A percentile compares a stretch with the other conserved stretches of the same genome.
Evolutionary conservation across 2,329 filamentous ascomycete species (phyloP).

Genomic region (Colletotrichum lupini): DNA sequence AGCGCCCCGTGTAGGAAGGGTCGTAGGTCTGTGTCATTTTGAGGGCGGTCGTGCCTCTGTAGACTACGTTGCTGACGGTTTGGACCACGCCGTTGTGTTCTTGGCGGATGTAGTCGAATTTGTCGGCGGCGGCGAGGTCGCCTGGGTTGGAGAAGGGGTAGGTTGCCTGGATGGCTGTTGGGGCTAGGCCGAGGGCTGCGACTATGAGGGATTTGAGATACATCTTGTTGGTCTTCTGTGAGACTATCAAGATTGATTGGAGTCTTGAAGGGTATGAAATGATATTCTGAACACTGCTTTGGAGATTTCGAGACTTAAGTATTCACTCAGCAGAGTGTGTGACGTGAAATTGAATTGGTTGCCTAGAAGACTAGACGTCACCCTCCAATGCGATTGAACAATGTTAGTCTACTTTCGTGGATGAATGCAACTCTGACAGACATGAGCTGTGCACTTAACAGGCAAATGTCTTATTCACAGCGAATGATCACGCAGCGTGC

Average conservation of each 20-base stretch:
- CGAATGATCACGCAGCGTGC: neutral
- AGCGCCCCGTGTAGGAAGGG: constrained; percentile 53
- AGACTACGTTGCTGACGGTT: constrained; percentile 53
- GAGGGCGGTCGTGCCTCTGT: constrained; percentile 51
- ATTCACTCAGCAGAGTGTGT: too few relatives aligned
- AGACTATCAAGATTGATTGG: too few relatives aligned
- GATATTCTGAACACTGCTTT: too few relatives aligned
- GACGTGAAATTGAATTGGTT: too few relatives aligned
- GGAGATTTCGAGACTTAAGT: too few relatives aligned
- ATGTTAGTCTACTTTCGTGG: neutral
- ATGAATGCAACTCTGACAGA: neutral
- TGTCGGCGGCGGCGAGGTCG: constrained; percentile 45
- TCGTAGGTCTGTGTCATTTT: constrained; percentile 59
- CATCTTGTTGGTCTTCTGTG: neutral
- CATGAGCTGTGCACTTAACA: neutral
- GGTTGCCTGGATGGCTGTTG: constrained; percentile 43
- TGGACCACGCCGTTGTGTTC: constrained; percentile 56
- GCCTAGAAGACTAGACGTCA: too few relatives aligned
- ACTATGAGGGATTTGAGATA: constrained; percentile 11
- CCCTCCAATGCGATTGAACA: neutral
- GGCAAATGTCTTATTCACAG: neutral
- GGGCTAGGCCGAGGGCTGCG: constrained; percentile 38
- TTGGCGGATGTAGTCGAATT: constrained; percentile 50
- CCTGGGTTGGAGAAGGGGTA: constrained; percentile 55
- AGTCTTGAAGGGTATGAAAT: too few relatives aligned